These are phyloP conservation scores for Suillus sp. DNA, from an alignment of 768 basidiomycete genomes.

Conservation along the genomic window DNA sequence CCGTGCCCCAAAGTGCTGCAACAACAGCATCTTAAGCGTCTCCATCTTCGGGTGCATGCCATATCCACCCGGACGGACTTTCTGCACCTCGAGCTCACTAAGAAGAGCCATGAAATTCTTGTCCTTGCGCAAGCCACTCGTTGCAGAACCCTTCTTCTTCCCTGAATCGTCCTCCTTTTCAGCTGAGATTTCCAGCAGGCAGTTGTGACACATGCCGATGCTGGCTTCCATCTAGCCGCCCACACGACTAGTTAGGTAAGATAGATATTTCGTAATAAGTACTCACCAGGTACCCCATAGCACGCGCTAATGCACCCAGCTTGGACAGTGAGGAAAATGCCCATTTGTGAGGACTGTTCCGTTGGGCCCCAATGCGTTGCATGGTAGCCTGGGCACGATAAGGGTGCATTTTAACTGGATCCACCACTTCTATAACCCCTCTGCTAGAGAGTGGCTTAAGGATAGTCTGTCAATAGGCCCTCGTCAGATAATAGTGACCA, in stretches of 20 bases:
- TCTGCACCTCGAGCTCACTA: constrained; percentile 64
- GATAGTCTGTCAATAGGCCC: constrained; percentile 27
- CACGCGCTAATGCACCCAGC: constrained; percentile 67
- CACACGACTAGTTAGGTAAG: neutral
- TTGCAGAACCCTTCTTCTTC: constrained; percentile 43
- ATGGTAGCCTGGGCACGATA: constrained; percentile 55
- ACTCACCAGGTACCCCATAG: constrained; percentile 85
- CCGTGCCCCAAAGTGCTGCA: constrained; percentile 68
- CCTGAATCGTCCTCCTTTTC: constrained; percentile 35
- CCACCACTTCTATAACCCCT: constrained; percentile 51
- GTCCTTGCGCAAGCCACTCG: constrained; percentile 49
- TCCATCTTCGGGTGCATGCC: constrained; percentile 91
- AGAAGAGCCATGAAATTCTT: constrained; percentile 66
- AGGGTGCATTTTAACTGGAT: constrained; percentile 67
- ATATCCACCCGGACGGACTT: constrained; percentile 48
- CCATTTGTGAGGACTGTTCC: constrained; percentile 42
- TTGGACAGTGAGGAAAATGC: constrained; percentile 52
- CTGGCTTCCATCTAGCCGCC: constrained; percentile 75
- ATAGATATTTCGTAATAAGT: constrained; percentile 5
- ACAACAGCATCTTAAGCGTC: constrained; percentile 66
- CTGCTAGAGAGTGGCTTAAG: constrained; percentile 37
- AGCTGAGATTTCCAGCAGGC: constrained; percentile 53
- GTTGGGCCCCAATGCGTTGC: constrained; percentile 39
- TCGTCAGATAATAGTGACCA: constrained; percentile 12
- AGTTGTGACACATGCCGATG: constrained; percentile 72